Evolutionary conservation across 2,329 filamentous ascomycete species (phyloP), one percentile per base, ranked within the genome.

Genomic region (Beauveria australis): DNA sequence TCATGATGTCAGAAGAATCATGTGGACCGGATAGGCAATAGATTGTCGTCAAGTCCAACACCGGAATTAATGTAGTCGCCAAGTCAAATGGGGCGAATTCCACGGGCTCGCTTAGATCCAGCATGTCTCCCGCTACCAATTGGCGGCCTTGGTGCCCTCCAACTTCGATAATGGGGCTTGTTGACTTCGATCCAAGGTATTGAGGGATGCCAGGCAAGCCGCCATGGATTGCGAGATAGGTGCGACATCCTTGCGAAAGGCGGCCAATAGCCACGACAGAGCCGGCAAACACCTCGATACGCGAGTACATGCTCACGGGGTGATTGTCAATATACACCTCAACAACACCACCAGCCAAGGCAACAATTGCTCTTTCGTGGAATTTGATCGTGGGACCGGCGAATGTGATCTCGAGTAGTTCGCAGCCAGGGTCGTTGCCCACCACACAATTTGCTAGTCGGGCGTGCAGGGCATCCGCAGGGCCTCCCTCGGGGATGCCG

Each of bases 391-490:
- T 82, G 0, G 85, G 84, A 0, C 85, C 85, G 16, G 75, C 79
- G 18, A 86, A 65, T 0, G 84, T 87, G 28, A 86, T 82, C 64
- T 88, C 85, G 0, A 88, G 69, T 0, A 76, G 77, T 67, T 85
- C 85, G 3, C 71, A 76, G 0, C 75, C 76, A 0, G 74, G 67
- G 0, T 75, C 64, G 58, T 88, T 87, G 0, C 83, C 83, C 0
- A 82, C 83, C 1, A 88, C 74, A 22, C 80, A 72, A 63, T 88
- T 88, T 2, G 81, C 84, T 30, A 85, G 74, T 26, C 79, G 78
- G 51, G 82, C 80, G 1, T 81, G 77, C n/a, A 86, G 67, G 1
- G 78, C 74, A 66, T 87, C 84, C 83, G 87, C 86, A 0, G 85
- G 82, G 0, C 85, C 84, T 4, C 78, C 77, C 37, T 84, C 80